Evolutionary conservation across 352 stramenopile genomes (phyloP).

Genomic region (Phytophthora tubulina): DNA sequence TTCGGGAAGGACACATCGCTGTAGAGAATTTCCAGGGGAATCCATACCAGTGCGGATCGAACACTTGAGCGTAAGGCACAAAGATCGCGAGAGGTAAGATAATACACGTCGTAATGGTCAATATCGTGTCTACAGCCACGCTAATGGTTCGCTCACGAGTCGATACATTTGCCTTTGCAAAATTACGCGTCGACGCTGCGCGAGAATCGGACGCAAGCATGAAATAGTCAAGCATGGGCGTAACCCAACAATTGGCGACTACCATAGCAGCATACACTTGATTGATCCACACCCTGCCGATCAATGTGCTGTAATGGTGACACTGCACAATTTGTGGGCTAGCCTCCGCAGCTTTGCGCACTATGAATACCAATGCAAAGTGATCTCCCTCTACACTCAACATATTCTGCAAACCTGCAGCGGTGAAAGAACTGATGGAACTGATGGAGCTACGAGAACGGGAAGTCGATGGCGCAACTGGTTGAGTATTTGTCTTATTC

Average conservation of each 20-base stretch:
- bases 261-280: conserved; percentile 48
- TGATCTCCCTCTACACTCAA: conserved; percentile 32
- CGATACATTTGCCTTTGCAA: conserved; percentile 8
- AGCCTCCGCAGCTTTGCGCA: conserved; percentile 24
- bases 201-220: conserved; percentile 12
- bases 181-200: neutral
- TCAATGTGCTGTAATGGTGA: conserved; percentile 48
- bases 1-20: conserved; percentile 56
- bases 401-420: conserved; percentile 9
- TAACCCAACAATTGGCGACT: conserved; percentile 52
- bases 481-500: conserved; percentile 6
- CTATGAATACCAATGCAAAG: conserved; percentile 30
- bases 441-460: conserved; percentile 3
- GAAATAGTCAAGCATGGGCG: conserved; percentile 29
- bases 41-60: conserved; percentile 34
- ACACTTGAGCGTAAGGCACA: conserved; percentile 39
- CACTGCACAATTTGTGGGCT: conserved; percentile 51
- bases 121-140: conserved; percentile 22
- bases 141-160: conserved; percentile 34
- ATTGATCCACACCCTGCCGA: conserved; percentile 60
- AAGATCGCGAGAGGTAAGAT: conserved; percentile 32
- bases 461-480: neutral
- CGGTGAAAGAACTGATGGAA: conserved; percentile 10
- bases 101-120: conserved; percentile 9
- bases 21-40: conserved; percentile 56